Conservation (phyloP, 257 asterid species). For the Primulina tabacum region DNA sequence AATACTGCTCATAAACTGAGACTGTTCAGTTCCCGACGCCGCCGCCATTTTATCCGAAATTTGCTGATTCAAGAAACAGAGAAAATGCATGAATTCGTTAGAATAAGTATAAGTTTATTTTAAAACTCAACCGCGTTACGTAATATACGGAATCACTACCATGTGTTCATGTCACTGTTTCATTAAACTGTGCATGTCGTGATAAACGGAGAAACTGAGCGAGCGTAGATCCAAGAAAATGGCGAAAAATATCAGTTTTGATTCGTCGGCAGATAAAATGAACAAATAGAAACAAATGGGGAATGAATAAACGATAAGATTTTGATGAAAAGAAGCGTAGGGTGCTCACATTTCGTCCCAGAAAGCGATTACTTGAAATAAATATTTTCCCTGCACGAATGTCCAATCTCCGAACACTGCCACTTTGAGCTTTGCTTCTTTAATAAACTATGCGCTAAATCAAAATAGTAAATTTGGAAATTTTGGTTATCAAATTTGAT, state of each 20-base stretch:
- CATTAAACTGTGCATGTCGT: slow-evolving; percentile 23
- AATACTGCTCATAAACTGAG: slow-evolving; percentile 70
- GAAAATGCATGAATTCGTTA: slow-evolving; percentile 8
- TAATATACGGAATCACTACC: background rate
- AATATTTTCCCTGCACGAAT: too few species aligned
- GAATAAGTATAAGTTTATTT: background rate
- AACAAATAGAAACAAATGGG: slow-evolving; percentile 11
- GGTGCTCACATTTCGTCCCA: slow-evolving; percentile 14
- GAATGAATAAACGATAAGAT: background rate
- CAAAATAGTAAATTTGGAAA: background rate
- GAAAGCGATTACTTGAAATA: background rate
- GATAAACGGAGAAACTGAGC: background rate
- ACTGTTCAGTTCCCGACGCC: slow-evolving; percentile 28
- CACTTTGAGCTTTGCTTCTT: too few species aligned
- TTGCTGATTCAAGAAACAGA: slow-evolving; percentile 30
- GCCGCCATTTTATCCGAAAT: slow-evolving; percentile 53
- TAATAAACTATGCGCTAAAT: background rate
- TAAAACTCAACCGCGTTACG: background rate
- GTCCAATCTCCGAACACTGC: background rate
- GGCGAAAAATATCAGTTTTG: background rate
- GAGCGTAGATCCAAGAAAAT: slow-evolving; percentile 24
- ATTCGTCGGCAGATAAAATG: background rate
- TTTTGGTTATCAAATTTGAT: too few species aligned
- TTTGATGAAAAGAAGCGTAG: background rate
- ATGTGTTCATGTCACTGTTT: background rate